Conservation (phyloP, 208 protist species). For the Acanthamoeba triangularis region DNA sequence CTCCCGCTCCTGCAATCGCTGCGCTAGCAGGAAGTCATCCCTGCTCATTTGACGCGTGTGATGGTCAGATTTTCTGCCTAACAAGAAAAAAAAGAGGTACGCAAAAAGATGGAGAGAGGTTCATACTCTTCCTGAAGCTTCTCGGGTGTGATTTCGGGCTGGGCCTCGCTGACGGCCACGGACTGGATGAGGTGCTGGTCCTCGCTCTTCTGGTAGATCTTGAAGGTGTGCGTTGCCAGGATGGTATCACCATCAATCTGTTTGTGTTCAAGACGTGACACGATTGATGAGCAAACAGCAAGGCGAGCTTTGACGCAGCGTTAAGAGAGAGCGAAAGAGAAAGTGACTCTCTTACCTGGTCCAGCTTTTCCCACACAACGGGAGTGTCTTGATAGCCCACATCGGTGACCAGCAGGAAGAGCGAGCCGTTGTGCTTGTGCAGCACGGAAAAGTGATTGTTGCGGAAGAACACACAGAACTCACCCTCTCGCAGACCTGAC, state of each 20-base stretch:
- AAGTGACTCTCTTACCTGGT: too few species aligned
- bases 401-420: conserved; percentile 56
- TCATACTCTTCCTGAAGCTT: conserved; percentile 11
- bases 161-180: neutral
- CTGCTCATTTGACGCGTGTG: too few species aligned
- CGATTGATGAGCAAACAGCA: too few species aligned
- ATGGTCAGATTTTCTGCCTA: too few species aligned
- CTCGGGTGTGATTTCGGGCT: neutral
- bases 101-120: neutral
- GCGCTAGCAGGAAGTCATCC: conserved; percentile 51
- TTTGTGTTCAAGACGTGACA: too few species aligned
- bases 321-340: too few species aligned
- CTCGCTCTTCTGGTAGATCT: neutral
- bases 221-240: conserved; percentile 17
- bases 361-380: conserved; percentile 66
- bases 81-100: too few species aligned
- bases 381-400: conserved; percentile 52
- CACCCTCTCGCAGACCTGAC: conserved; percentile 35
- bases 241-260: conserved; percentile 66
- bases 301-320: too few species aligned
- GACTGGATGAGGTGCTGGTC: neutral
- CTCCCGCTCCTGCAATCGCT: conserved; percentile 38
- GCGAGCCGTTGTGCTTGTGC: conserved; percentile 39
- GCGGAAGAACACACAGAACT: conserved; percentile 66
- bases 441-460: conserved; percentile 72